Base-by-base conservation (phyloP, 23 red algal species). In the Pyropia yezoensis region DNA sequence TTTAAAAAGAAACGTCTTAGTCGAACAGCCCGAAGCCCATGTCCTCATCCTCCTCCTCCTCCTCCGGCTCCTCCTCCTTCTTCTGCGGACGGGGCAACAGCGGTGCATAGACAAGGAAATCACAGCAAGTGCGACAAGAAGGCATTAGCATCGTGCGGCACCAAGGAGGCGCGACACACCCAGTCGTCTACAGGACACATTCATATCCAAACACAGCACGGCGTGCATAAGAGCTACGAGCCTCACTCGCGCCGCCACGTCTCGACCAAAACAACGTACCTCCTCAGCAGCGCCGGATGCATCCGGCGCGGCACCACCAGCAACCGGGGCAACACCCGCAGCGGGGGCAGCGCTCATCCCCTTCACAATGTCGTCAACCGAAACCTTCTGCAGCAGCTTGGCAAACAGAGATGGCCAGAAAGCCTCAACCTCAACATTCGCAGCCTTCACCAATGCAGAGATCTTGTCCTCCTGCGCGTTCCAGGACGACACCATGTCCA, bases 401-500 rank as follows among this genome's bases (percentile, higher is more conserved):
- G 80, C 81, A 68, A 94, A 94, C 57, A 94, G 67, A 8, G 34
- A 21, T n/a, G 89, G 89, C 78, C 78, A 94, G 69, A 80, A 94
- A 2, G 89, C 76, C 27, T 94, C 79, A 15, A 94, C 80, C 26
- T 73, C 67, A 49, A 94, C 77, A 24, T 77, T 73, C 17, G 78
- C 89, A 17, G 89, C 89, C 2, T 85, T 82, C 34, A 77, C 78
- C 27, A 94, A 66, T 0, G 89, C 59, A 34, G 74, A 77, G 71
- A 94, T 94, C 54, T 94, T 94, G 39, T 94, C 89, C 47, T 87
- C 81, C 88, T 91, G 73, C 18, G 12, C n/a, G n/a, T n/a, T n/a
- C n/a, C n/a, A n/a, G n/a, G n/a, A n/a, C n/a, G n/a, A n/a, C n/a
- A n/a, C n/a, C n/a, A n/a, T n/a, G n/a, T n/a, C n/a, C n/a, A n/a